Evolutionary conservation across 1,284 basidiomycete species (phyloP), one percentile per base, ranked within the genome.

Genomic region (Melampsora abietis-canadensis): DNA sequence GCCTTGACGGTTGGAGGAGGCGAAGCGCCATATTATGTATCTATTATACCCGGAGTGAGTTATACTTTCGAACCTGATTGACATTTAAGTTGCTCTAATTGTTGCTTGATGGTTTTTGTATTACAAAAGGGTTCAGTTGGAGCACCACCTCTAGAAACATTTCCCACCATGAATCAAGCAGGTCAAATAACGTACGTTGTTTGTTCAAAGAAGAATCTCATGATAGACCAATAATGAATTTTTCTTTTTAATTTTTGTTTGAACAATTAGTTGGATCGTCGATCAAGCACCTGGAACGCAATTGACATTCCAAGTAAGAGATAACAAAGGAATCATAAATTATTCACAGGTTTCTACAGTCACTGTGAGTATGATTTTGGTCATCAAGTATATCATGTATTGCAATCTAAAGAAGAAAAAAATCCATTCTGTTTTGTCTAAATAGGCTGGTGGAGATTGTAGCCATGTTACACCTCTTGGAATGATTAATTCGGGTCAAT

Each of bases 1-100:
- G 27, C n/a, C 21, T 57, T 57, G 51, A 57, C 51, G n/a, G 27
- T 57, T 57, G 51, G 51, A 21, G 51, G 51, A 24, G 51, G 51
- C 8, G 27, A 24, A 30, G 21, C 51, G 10, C 51, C 51, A 15
- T 57, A 57, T 30, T 57, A 57, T 57, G 51, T 57, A 12, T 4
- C 51, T 30, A 57, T 57, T 57, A 7, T 57, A n/a, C 51, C 51
- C 10, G 51, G 51, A 24, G 51, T 57, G 24, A 21, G 51, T 57
- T 17, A 3, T 57, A 1, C 21, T 2, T 12, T 30, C 14, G n/a
- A 57, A 30, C 8, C 27, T n/a, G 24, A 57, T 12, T 24, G n/a
- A 30, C 15, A 4, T 12, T 21, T 14, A 15, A 4, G 6, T 57
- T 24, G 21, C 12, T 57, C 51, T 30, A 17, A 30, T 57, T 57